Evolutionary conservation across 1,284 basidiomycete genomes (phyloP), one percentile per base, ranked within the genome.

Genomic region (Cutaneotrichosporon sp.): DNA sequence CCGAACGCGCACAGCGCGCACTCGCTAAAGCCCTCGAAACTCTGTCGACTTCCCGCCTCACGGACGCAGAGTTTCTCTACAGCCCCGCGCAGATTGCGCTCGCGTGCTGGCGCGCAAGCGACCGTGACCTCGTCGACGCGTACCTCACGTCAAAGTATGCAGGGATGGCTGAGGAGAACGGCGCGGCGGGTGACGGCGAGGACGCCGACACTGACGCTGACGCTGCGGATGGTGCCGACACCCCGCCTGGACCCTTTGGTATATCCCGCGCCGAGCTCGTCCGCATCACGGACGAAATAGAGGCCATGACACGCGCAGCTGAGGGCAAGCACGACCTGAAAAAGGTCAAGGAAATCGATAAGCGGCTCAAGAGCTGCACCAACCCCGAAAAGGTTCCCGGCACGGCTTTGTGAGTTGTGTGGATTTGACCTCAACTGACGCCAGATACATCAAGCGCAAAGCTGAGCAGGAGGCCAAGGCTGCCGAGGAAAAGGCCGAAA

Each of bases 321-420:
- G 75, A 77, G 26, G 61, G 52, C 18, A 78, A 80, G 21, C 83
- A 89, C 15, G 81, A 88, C 56, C 79, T 92, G n/a, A 88, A 89
- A 58, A 79, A 81, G 35, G 89, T 94, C 17, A 86, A 87, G 33
- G 85, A 88, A 65, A 84, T 96, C 4, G 93, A 97, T 70, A 81
- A 85, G 67, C 79, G 89, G 43, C 76, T 97, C 42, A 86, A 83
- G 66, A 67, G 86, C 38, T 96, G 91, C 77, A 88, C 90, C 68
- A 96, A 97, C 67, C 92, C 93, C 8, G 90, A 92, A 73, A 94
- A 92, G 69, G 84, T 93, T 12, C 83, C 85, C 4, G 90, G 89
- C 12, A 92, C 84, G 57, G 87, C 86, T 45, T 81, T 90, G 52
- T 79, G 46, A 60, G 77, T 75, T 7, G 3, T 5, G 26, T 15